These are phyloP conservation scores for Kalaharituber pfeilii DNA, from an alignment of 2,329 filamentous ascomycete genomes.

Conservation along the genomic window DNA sequence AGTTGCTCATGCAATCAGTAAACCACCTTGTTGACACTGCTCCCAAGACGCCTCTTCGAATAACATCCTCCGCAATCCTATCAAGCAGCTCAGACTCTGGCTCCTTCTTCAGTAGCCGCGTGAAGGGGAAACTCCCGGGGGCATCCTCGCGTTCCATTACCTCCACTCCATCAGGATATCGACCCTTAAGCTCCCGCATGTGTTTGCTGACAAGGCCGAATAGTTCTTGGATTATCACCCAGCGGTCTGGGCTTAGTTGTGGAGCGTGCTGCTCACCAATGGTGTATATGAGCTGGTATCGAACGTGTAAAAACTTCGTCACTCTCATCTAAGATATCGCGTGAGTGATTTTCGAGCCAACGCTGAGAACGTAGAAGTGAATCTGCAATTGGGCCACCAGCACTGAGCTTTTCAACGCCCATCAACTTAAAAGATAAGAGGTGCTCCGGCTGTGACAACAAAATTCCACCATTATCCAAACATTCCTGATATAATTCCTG, in stretches of 20 bases:
- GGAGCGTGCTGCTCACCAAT: conserved; percentile 34
- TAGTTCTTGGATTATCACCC: conserved; percentile 32
- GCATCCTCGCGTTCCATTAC: conserved; percentile 30
- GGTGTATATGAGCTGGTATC: conserved; percentile 42
- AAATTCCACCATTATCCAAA: conserved; percentile 32
- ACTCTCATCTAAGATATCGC: conserved; percentile 50
- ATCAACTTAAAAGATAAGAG: conserved; percentile 47
- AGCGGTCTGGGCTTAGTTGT: conserved; percentile 38
- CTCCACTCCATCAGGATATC: conserved; percentile 31
- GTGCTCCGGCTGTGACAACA: conserved; percentile 46
- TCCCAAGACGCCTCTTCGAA: background rate
- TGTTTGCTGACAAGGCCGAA: conserved; percentile 29
- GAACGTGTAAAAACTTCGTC: conserved; percentile 39
- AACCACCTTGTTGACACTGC: background rate
- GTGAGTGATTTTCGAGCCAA: conserved; percentile 34
- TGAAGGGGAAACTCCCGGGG: conserved; percentile 35
- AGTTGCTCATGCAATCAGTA: background rate
- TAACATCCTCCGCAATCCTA: conserved; percentile 30
- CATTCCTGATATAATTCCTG: conserved; percentile 30
- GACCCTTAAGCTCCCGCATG: conserved; percentile 26
- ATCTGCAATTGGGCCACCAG: conserved; percentile 30
- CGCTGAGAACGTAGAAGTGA: conserved; percentile 36
- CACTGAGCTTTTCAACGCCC: conserved; percentile 39
- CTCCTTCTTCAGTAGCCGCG: conserved; percentile 37
- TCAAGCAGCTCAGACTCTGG: conserved; percentile 32